Conservation (phyloP, 2,329 filamentous ascomycete species). For the Volutella citrinella region DNA sequence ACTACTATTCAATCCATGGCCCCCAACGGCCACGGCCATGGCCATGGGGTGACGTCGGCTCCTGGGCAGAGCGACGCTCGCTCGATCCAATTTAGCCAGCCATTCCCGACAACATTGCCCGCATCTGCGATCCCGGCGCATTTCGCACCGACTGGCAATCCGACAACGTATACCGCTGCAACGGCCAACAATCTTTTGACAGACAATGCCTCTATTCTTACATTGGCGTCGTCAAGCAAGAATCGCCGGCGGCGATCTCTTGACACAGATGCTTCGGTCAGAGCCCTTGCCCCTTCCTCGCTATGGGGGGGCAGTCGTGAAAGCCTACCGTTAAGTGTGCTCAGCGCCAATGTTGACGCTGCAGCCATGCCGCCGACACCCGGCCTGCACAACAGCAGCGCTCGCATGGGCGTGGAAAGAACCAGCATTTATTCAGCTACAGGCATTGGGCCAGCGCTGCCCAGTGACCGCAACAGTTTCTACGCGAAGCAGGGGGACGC, state of each 20-base stretch:
- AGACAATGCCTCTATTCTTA: conserved; percentile 83
- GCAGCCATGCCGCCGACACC: conserved; percentile 42
- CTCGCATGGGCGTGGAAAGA: conserved; percentile 55
- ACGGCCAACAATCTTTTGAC: conserved; percentile 80
- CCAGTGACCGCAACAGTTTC: conserved; percentile 77
- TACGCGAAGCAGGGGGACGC: conserved; percentile 72
- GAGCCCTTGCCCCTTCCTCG: conserved; percentile 78
- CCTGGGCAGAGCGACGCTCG: conserved; percentile 40
- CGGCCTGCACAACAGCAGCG: conserved; percentile 50
- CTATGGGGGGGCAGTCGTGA: conserved; percentile 80
- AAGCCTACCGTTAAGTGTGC: conserved; percentile 72
- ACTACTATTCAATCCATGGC: conserved; percentile 80
- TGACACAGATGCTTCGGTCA: conserved; percentile 82
- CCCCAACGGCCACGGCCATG: conserved; percentile 45
- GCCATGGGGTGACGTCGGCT: conserved; percentile 31
- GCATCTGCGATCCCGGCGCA: conserved; percentile 72
- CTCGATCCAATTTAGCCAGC: conserved; percentile 62
- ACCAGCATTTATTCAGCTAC: conserved; percentile 79
- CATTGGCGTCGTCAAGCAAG: conserved; percentile 79
- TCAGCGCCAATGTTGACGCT: conserved; percentile 67
- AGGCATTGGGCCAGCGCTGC: conserved; percentile 61
- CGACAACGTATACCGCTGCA: conserved; percentile 71
- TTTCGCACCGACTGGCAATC: conserved; percentile 56
- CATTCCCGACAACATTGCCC: conserved; percentile 61
- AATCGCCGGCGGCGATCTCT: conserved; percentile 73